Evolutionary conservation across 2,329 filamentous ascomycete genomes (phyloP), one percentile per base, ranked within the genome.

Genomic region (Cercospora citrullina): DNA sequence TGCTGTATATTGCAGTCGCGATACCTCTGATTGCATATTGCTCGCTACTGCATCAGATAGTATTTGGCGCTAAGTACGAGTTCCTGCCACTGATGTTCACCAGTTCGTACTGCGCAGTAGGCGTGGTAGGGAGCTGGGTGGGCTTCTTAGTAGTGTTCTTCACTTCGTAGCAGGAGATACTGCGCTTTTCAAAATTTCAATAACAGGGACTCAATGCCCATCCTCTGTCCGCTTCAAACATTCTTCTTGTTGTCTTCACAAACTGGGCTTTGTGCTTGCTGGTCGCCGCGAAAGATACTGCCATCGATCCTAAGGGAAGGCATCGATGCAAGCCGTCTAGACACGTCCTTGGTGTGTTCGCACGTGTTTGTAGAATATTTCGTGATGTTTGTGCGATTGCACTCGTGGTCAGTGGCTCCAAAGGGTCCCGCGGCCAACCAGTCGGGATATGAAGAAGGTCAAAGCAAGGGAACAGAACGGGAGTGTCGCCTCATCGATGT

Each of bases 1-100:
- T 95, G 14, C 81, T 97, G 9, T 99, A 98, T 79, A 94, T 97
- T 75, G 90, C 91, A 0, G 83, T 97, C 68, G 92, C 93, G 75
- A 93, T 98, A 68, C 95, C 94, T 9, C 81, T 98, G 70, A 92
- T 98, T 65, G 80, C 90, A 2, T 99, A 99, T 80, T 94, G 92
- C 79, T 96, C 93, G 10, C 79, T 97, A 61, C 72, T 95, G 7
- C 95, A 99, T 79, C 86, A 88, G 59, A 79, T 94, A n/a, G 81
- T 96, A 4, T 97, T 97, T 81, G 93, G 93, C 0, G 86, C 88
- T 75, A 87, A 84, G 71, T 92, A 91, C 75, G 93, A 97, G 80
- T 99, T 98, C 79, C 81, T 99, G 64, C 95, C 95, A 28, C 83
- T 98, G 74, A 98, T 99, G 94, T 95, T 98, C 77, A 97, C 90